A percentile compares a stretch with the other conserved stretches of the same genome.
Conservation (phyloP, 352 stramenopile genomes). For the Phytophthora agathidicida region DNA sequence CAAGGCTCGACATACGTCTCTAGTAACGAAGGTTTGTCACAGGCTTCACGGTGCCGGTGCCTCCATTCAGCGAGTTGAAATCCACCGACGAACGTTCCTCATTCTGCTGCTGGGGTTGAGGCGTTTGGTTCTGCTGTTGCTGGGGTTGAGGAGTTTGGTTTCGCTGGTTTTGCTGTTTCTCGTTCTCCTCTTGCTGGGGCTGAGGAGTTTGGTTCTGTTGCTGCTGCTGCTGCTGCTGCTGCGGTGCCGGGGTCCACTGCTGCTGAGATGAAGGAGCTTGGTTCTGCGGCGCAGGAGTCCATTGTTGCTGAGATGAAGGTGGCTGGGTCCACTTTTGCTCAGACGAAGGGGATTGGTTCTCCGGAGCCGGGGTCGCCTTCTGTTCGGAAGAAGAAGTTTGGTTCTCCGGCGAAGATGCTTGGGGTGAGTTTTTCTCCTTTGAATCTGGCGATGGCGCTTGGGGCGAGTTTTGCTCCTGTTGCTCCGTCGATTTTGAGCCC, state of each 20-base stretch:
- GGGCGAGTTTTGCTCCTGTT: neutral
- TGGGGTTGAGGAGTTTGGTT: neutral
- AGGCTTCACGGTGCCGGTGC: neutral
- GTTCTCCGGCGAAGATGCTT: neutral
- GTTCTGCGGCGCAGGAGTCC: neutral
- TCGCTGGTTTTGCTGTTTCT: no score
- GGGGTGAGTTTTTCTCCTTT: neutral
- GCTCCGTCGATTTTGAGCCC: neutral
- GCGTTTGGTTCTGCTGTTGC: neutral
- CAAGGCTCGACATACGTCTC: no score
- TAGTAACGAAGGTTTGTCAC: neutral
- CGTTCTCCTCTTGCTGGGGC: no score
- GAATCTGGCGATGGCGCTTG: neutral
- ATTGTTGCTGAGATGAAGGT: neutral
- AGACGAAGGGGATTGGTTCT: neutral
- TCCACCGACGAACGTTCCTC: neutral
- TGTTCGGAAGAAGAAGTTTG: neutral
- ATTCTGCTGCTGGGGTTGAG: no score
- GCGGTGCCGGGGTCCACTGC: neutral
- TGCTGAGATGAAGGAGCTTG: neutral
- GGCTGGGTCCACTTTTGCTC: neutral
- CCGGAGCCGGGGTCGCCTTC: no score
- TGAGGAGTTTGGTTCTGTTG: neutral
- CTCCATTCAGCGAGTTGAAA: constrained; percentile 1
- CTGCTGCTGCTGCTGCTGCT: neutral